Base-by-base conservation (phyloP, 2,329 filamentous ascomycete species). In the Microsporum canis region DNA sequence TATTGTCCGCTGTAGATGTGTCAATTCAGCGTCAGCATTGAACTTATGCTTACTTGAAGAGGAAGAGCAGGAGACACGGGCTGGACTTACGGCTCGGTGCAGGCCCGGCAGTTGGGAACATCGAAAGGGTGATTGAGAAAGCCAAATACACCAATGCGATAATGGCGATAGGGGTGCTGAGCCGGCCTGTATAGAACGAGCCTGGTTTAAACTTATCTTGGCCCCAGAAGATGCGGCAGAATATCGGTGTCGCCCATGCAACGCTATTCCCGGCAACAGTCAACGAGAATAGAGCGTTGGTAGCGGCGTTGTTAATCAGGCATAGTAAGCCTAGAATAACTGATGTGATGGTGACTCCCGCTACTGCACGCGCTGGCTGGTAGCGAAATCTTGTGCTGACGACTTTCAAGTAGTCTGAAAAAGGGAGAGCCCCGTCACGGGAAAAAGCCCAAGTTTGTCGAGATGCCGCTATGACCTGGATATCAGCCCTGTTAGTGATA, bases 381-480 rank as follows among this genome's bases (percentile, higher is more conserved):
- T 80, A 82, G 8, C 79, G 80, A 45, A 84, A 77, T 1, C 73
- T 74, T 62, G 77, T 77, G 64, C 78, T 81, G 67, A 85, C 81
- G 5, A 77, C 76, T 36, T 82, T 76, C 70, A 85, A 82, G 70
- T 81, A 84, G 3, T 63, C 69, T 1, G 80, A 83, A 68, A 85
- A 84, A 0, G 83, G 83, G 0, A 86, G 74, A 0, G 82, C 83
- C 1, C 82, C 82, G 66, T 86, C 83, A 29, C 83, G 78, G 6
- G 81, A 82, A 68, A 86, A 86, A 0, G 83, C 83, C 83, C 83
- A 86, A 34, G 76, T 78, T 70, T 86, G 83, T 4, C 84, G 78
- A 4, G 80, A 83, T 3, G 80, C 80, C 0, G 83, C 83, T 2
- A 84, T 79, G 2, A 82, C 71, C 71, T 76, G 67, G 5, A 51